Evolutionary conservation across 805 yeast genomes (phyloP), one percentile per base, ranked within the genome.

Genomic region (Starmerella asiatica): DNA sequence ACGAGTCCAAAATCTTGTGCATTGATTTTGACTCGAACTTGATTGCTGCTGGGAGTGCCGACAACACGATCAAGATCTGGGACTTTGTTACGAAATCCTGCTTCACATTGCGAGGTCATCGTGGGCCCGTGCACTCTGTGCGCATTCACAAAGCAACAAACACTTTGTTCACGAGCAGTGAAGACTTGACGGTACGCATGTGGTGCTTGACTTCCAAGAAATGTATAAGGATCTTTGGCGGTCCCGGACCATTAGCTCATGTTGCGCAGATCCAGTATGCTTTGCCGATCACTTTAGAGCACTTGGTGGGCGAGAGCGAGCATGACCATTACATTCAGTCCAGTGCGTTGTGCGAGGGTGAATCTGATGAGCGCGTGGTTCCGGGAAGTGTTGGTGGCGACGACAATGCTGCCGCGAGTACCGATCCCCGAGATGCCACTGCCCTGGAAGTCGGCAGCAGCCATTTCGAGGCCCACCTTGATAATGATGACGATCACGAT

Each of bases 181-280:
- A 91, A 58, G 98, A 91, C 57, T 71, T 83, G 31, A 85, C 95
- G 0, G 80, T 86, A 26, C 67, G 93, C 47, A 79, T 91, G 86
- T 91, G 98, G 98, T 94, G 86, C 56, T 65, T 91, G 44, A 66
- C 70, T 42, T 75, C 84, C 9, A 82, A 85, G 56, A 72, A 75
- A 51, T 84, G 95, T 60, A 57, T 88, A 21, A 70, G 76, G 37
- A 75, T 79, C 5, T 86, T 84, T 63, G 67, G 68, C 36, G 82
- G 82, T 1, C 79, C 79, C 2, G 55, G 57, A 4, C 54, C 48
- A 28, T 38, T 38, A 21, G 96, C 94, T 3, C 98, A 91, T 58
- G 77, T 85, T 32, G 96, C 93, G 0, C 96, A 84, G 58, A 93
- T 91, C 21, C 94, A 86, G 64, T 75, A 83, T 51, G 94, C 86